Conservation (phyloP, 768 basidiomycete species). For the Wakefieldia striispora region DNA sequence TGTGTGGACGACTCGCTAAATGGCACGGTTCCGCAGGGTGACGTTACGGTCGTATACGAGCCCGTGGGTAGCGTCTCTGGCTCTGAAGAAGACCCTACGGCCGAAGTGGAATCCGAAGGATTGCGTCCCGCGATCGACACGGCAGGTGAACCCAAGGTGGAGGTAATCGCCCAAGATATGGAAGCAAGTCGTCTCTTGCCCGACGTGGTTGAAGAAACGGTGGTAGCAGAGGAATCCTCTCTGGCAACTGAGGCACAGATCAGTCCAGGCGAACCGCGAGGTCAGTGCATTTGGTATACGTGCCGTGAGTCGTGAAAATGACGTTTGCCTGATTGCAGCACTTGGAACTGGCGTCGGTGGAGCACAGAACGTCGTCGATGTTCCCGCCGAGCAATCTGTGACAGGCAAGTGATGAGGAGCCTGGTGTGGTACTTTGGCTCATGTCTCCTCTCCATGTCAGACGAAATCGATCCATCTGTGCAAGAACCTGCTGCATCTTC, state of each 20-base stretch:
- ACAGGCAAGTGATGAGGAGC: constrained; percentile 9
- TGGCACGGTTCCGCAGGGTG: background rate
- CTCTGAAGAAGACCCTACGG: background rate
- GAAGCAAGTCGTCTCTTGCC: background rate
- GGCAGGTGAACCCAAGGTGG: background rate
- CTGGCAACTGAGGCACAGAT: background rate
- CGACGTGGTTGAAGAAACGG: background rate
- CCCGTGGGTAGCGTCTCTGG: background rate
- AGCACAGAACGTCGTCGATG: background rate
- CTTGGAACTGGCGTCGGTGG: background rate
- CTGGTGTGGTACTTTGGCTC: background rate
- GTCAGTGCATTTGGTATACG: background rate
- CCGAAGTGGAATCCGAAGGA: background rate
- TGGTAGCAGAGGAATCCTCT: background rate
- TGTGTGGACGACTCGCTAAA: background rate
- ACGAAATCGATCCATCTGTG: background rate
- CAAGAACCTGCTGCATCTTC: background rate
- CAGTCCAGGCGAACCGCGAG: background rate
- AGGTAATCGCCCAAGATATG: background rate
- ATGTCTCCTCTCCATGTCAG: background rate
- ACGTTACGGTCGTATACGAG: no score
- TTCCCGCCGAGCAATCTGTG: background rate
- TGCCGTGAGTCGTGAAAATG: background rate
- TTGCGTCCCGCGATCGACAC: no score
- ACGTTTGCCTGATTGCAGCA: background rate